Percentiles rank a stretch among this genome's conserved stretches.
These are phyloP conservation scores for Colletotrichum melonis DNA, from an alignment of 2,329 filamentous ascomycete genomes.

Conservation along the genomic window DNA sequence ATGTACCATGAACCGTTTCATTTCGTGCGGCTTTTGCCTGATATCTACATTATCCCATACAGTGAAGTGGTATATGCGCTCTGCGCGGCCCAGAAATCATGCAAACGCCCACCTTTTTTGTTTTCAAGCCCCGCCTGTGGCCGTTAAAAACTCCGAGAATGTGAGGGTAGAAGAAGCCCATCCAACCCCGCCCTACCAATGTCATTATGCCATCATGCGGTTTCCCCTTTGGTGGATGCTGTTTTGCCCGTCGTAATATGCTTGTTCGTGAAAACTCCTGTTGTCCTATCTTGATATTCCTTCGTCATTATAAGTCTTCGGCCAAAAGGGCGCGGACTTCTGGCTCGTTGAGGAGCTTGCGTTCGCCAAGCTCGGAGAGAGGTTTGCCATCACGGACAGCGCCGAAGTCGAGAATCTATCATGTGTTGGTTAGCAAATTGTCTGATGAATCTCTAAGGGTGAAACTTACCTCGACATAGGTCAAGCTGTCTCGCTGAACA, in stretches of 20 bases:
- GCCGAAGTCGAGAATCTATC: conserved; percentile 94
- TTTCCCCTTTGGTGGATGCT: conserved; percentile 26
- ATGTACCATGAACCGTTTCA: background rate
- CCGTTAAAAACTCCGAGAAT: conserved; percentile 30
- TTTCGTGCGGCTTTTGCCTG: conserved; percentile 8
- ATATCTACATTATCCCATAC: conserved; percentile 35
- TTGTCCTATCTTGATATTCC: conserved; percentile 6
- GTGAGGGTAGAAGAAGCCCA: conserved; percentile 17
- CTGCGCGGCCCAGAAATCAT: conserved; percentile 12
- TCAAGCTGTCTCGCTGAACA: conserved; percentile 91
- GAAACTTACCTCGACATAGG: conserved; percentile 89
- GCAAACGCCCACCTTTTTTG: conserved; percentile 23
- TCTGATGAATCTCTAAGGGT: background rate
- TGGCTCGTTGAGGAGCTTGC: conserved; percentile 74
- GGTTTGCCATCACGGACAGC: conserved; percentile 89
- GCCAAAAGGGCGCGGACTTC: conserved; percentile 64
- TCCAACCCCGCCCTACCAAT: conserved; percentile 20
- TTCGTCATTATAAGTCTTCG: conserved; percentile 48
- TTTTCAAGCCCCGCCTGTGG: conserved; percentile 10
- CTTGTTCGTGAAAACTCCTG: conserved; percentile 28
- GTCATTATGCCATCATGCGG: conserved; percentile 24
- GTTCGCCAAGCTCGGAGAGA: conserved; percentile 79
- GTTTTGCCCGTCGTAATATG: conserved; percentile 25
- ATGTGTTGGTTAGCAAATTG: background rate
- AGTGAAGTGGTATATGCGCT: conserved; percentile 31